Evolutionary conservation across 2,329 filamentous ascomycete species (phyloP).

Genomic region (Elsinoe fawcettii): DNA sequence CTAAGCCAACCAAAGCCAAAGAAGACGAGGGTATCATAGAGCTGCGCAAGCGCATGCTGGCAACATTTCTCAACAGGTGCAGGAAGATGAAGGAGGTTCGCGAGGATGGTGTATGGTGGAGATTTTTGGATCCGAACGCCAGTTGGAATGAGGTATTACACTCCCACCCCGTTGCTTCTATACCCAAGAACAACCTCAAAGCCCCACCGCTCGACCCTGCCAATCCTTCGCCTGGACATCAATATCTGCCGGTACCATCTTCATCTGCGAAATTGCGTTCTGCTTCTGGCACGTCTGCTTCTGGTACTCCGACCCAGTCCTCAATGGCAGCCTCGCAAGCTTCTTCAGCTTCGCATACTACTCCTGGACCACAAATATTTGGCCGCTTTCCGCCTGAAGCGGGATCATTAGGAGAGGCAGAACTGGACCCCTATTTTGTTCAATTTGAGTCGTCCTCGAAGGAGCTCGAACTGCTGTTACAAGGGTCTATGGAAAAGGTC

Average conservation of each 20-base stretch:
- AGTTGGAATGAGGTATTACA: conserved; percentile 98
- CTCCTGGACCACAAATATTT: conserved; percentile 56
- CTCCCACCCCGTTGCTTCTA: conserved; percentile 79
- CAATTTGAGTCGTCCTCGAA: conserved; percentile 88
- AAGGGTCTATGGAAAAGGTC: conserved; percentile 92
- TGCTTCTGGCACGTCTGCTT: conserved; percentile 35
- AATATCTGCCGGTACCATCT: conserved; percentile 78
- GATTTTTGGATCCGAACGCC: conserved; percentile 93
- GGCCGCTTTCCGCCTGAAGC: conserved; percentile 76
- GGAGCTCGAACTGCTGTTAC: conserved; percentile 79
- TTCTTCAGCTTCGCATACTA: conserved; percentile 49
- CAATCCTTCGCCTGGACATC: conserved; percentile 82
- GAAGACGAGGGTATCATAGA: conserved; percentile 97
- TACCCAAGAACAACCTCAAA: conserved; percentile 89
- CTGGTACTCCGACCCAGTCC: conserved; percentile 50
- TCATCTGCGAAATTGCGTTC: conserved; percentile 74
- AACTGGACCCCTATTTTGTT: conserved; percentile 92
- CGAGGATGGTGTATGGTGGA: conserved; percentile 94
- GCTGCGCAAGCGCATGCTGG: conserved; percentile 89
- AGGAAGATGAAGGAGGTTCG: conserved; percentile 85
- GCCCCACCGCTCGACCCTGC: conserved; percentile 91
- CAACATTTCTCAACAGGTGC: conserved; percentile 90
- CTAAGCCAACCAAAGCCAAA: conserved; percentile 95
- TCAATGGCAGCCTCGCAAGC: conserved; percentile 42
- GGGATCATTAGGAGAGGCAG: conserved; percentile 71